These are phyloP conservation scores for Leccinellum rugosiceps DNA, from an alignment of 768 basidiomycete species.

Conservation along the genomic window DNA sequence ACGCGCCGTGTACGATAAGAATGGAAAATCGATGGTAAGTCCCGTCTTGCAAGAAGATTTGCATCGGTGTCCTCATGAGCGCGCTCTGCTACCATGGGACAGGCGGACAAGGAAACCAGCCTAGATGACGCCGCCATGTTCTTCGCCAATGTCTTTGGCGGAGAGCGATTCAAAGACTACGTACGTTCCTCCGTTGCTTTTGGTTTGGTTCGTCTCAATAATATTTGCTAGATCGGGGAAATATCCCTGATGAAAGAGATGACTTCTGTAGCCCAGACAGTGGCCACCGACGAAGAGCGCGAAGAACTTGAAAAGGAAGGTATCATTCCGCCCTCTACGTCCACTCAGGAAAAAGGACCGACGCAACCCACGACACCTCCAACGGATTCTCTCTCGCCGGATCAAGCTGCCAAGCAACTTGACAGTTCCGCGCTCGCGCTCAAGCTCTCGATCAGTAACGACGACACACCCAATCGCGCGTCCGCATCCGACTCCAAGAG, in stretches of 20 bases:
- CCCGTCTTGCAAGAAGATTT: slow-evolving; percentile 5
- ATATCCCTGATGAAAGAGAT: slow-evolving; percentile 95
- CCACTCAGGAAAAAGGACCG: slow-evolving; percentile 11
- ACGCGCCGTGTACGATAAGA: slow-evolving; percentile 89
- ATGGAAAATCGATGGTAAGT: slow-evolving; percentile 84
- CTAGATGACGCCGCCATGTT: slow-evolving; percentile 94
- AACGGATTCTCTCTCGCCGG: slow-evolving; percentile 5
- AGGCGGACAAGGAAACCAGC: slow-evolving; percentile 78
- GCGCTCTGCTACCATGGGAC: slow-evolving; percentile 1
- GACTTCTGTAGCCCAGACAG: slow-evolving; percentile 78
- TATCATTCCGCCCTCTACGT: slow-evolving; percentile 30
- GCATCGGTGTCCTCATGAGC: slow-evolving; percentile 2
- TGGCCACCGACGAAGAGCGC: slow-evolving; percentile 92
- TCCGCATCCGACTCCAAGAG: slow-evolving; percentile 15
- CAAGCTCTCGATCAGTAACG: slow-evolving; percentile 15
- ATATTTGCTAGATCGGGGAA: slow-evolving; percentile 77
- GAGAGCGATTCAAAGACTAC: slow-evolving; percentile 86
- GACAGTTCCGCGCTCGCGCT: slow-evolving; percentile 18
- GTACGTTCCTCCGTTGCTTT: slow-evolving; percentile 45
- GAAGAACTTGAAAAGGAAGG: slow-evolving; percentile 79
- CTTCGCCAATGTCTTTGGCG: slow-evolving; percentile 95
- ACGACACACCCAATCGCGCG: slow-evolving; percentile 17
- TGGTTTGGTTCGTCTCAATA: not conserved
- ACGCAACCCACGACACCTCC: slow-evolving; percentile 20
- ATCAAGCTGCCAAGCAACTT: slow-evolving; percentile 3